phyloP scores from a whole-genome alignment of 1,284 basidiomycete genomes.

The Cutaneotrichosporon cavernicola region DNA sequence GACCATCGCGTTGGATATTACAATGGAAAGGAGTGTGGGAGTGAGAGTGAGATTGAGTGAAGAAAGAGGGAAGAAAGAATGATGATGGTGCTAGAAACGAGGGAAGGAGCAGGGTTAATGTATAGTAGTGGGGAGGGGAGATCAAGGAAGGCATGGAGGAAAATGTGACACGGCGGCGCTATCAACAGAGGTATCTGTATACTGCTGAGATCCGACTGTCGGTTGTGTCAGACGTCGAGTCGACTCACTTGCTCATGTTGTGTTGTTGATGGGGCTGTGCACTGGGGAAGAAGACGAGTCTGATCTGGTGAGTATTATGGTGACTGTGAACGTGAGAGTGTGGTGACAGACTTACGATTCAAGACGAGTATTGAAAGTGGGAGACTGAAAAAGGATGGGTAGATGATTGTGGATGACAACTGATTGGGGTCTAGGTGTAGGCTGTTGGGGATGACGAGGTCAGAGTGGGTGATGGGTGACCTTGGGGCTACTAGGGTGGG shows the following conservation, averaged over 20 bases:
- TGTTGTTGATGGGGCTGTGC: neutral
- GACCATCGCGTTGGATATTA: neutral
- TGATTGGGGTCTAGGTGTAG: too few relatives aligned
- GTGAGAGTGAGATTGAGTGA: conserved; percentile 6
- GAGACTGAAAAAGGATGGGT: neutral
- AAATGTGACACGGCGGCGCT: neutral
- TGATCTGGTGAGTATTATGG: neutral
- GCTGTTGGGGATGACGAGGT: too few relatives aligned
- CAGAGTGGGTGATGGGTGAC: too few relatives aligned
- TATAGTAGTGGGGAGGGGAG: neutral
- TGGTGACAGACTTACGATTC: neutral
- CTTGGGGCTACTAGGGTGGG: too few relatives aligned
- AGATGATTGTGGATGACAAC: too few relatives aligned
- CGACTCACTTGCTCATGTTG: neutral
- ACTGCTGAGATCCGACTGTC: too few relatives aligned
- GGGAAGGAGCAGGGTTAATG: conserved; percentile 12
- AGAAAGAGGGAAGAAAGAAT: neutral
- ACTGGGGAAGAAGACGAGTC: neutral
- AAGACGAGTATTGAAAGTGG: neutral
- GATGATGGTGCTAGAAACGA: neutral
- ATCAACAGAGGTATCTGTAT: too few relatives aligned
- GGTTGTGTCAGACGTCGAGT: neutral
- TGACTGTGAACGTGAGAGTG: neutral
- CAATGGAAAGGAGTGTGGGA: neutral
- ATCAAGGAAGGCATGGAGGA: neutral